Percentiles rank a stretch among this genome's conserved stretches.
These are phyloP conservation scores for Poa pratensis DNA, from an alignment of 176 grass and related monocot genomes.

Conservation along the genomic window DNA sequence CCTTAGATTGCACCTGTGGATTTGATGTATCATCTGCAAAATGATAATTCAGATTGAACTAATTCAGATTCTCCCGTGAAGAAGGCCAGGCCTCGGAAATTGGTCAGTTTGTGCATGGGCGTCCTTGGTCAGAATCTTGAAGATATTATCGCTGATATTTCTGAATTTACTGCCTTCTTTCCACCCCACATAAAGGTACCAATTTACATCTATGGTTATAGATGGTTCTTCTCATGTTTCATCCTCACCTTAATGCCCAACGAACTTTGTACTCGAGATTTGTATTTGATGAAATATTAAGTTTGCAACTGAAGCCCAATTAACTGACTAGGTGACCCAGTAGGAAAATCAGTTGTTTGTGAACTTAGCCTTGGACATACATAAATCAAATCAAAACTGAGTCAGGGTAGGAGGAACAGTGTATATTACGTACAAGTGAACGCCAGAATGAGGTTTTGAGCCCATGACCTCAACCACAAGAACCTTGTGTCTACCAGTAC, in stretches of 20 bases:
- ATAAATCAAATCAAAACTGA: background rate
- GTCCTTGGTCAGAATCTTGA: slow-evolving; percentile 89
- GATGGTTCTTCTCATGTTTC: slow-evolving; percentile 8
- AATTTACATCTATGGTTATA: background rate
- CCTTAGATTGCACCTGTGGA: background rate
- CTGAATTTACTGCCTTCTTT: slow-evolving; percentile 69
- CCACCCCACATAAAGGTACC: slow-evolving; percentile 92
- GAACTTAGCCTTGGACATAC: background rate
- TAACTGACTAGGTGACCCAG: background rate
- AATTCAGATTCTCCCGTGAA: slow-evolving; percentile 67
- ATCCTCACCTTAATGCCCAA: background rate
- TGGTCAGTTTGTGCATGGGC: slow-evolving; percentile 86
- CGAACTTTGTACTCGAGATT: background rate
- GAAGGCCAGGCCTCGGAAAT: slow-evolving; percentile 65
- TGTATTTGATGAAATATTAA: background rate
- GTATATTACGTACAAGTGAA: background rate
- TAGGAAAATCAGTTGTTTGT: background rate
- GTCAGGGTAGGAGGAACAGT: too few species aligned
- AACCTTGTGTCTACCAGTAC: background rate
- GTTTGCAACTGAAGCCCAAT: background rate
- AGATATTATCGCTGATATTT: slow-evolving; percentile 79
- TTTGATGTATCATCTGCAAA: background rate
- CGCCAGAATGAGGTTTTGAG: background rate
- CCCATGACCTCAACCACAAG: background rate
- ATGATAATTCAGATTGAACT: slow-evolving; percentile 32